phyloP scores from a whole-genome alignment of 2,329 filamentous ascomycete species.

The Elsinoe ampelina region DNA sequence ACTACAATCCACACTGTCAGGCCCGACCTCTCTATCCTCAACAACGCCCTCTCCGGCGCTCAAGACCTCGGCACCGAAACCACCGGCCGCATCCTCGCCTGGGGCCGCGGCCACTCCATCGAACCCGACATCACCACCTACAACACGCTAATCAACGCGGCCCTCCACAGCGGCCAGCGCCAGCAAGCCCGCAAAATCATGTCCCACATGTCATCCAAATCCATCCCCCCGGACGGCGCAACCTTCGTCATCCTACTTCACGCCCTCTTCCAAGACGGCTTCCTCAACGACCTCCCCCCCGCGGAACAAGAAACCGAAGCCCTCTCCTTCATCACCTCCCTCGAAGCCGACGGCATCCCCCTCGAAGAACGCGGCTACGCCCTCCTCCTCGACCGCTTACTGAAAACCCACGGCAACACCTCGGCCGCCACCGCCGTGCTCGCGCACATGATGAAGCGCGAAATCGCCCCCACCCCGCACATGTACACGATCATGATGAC shows the following conservation, averaged over 20 bases:
- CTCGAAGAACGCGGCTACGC: conserved; percentile 57
- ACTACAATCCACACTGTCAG: conserved; percentile 39
- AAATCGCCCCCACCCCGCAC: conserved; percentile 49
- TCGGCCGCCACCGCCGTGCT: conserved; percentile 52
- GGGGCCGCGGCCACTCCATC: conserved; percentile 30
- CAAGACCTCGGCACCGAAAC: conserved; percentile 24
- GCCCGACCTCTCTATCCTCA: conserved; percentile 57
- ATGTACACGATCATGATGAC: conserved; percentile 68
- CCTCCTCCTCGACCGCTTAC: conserved; percentile 58
- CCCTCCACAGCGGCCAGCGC: conserved; percentile 22
- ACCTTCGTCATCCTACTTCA: conserved; percentile 69
- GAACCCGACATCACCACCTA: conserved; percentile 27
- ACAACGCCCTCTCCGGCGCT: conserved; percentile 55
- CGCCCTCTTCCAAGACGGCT: conserved; percentile 43
- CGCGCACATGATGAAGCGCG: conserved; percentile 48
- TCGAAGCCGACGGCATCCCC: conserved; percentile 48
- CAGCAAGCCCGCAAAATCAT: conserved; percentile 31
- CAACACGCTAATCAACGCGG: conserved; percentile 25
- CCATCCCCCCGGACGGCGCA: conserved; percentile 41
- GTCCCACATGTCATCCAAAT: conserved; percentile 33
- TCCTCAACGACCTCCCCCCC: conserved; percentile 32
- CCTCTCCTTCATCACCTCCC: conserved; percentile 46
- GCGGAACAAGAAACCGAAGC: conserved; percentile 46
- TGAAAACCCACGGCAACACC: conserved; percentile 40
- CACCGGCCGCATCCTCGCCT: conserved; percentile 46